Evolutionary conservation across 441 rosid species (phyloP), one percentile per base, ranked within the genome.

Genomic region (Cnidoscolus chayamansa): DNA sequence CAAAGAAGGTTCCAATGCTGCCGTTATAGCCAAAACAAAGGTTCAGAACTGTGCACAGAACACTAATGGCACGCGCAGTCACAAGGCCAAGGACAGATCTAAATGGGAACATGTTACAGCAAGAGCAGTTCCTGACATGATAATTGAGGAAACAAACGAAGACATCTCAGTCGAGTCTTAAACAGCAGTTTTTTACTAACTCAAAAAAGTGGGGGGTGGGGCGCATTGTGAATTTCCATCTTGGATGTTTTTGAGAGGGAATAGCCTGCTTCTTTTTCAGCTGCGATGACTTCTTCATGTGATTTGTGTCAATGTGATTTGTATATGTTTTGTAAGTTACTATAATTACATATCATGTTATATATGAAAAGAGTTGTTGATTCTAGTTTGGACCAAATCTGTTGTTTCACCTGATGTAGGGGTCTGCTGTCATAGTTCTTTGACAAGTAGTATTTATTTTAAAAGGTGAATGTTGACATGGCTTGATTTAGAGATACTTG

Each of bases 271-370:
- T 81, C 74, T 37, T 55, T 74, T 71, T 74, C 65, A 56, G 74
- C 80, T 61, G 71, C 63, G 16, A 72, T 60, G 80, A 75, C 78
- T 57, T 67, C 61, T 72, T 65, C n/a, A 68, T 43, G 65, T 76
- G 70, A 75, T 70, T 76, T 69, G 63, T 72, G 74, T 76, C 76
- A 73, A 70, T 67, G 80, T 80, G 86, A 79, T 83, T 57, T 86
- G 90, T 86, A 83, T 86, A 81, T 83, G 77, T 83, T 79, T 76
- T 84, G 82, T 77, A 76, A 78, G 77, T 72, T 73, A 73, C 40
- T 54, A 62, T 79, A 53, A 54, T 75, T 72, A 71, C 77, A 75
- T 75, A 74, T 63, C 71, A 61, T 83, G 85, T 81, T 68, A 69
- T 69, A 84, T 75, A 75, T 72, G 16, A 62, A 51, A 81, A 72